phyloP scores from a whole-genome alignment of 441 rosid species.

The Adansonia madagascariensis region DNA sequence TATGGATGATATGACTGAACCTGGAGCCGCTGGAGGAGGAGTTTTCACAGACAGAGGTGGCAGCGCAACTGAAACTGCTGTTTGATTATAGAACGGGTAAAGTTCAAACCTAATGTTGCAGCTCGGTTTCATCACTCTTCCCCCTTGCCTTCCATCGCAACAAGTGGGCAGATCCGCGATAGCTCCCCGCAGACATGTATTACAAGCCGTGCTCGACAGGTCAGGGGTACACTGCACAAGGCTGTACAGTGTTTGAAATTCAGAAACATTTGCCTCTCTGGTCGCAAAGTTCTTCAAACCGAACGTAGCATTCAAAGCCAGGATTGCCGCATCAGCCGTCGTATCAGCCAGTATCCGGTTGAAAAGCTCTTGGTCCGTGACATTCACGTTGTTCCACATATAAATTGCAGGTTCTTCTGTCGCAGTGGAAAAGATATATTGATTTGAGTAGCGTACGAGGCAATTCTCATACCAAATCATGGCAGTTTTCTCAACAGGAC shows the following conservation, averaged over 20 bases:
- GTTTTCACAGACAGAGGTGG: background rate
- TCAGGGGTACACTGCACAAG: constrained; percentile 64
- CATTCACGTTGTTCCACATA: rapidly evolving
- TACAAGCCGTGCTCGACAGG: constrained; percentile 37
- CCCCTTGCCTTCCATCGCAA: background rate
- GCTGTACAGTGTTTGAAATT: constrained; percentile 34
- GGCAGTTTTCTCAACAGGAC: constrained; percentile 39
- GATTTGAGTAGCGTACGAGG: constrained; percentile 40
- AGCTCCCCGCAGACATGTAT: background rate
- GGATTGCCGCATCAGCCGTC: background rate
- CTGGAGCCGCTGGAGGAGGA: background rate
- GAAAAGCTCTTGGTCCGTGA: constrained; percentile 17
- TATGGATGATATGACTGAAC: too few relatives aligned
- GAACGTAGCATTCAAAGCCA: background rate
- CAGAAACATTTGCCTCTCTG: background rate
- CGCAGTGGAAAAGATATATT: constrained; percentile 19
- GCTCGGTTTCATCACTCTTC: background rate
- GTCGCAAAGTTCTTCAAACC: background rate
- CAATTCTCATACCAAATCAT: constrained; percentile 51
- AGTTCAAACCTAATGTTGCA: background rate
- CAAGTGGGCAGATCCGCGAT: background rate
- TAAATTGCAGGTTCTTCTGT: rapidly evolving
- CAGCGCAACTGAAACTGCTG: background rate
- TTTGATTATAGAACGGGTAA: background rate
- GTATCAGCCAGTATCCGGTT: background rate